These are phyloP conservation scores for Penicillium sp. DNA, from an alignment of 2,329 filamentous ascomycete species.

Conservation along the genomic window DNA sequence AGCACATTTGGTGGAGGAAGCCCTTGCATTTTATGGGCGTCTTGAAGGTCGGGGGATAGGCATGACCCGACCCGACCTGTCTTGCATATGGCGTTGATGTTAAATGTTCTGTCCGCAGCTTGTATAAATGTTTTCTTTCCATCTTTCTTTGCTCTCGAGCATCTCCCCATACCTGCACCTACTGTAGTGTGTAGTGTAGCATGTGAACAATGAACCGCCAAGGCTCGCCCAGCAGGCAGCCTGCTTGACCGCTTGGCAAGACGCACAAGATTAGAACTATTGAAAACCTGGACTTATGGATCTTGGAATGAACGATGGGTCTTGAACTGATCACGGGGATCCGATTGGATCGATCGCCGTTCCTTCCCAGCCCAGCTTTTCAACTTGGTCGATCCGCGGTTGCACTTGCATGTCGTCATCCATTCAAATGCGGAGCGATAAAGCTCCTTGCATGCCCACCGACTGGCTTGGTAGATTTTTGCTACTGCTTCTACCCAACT, in stretches of 20 bases:
- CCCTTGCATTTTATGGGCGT: slow-evolving; percentile 21
- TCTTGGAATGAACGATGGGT: neutral
- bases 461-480: neutral
- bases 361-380: neutral
- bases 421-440: slow-evolving; percentile 16
- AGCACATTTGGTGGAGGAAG: neutral
- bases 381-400: neutral
- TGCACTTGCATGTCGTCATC: slow-evolving; percentile 22
- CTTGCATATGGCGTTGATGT: neutral
- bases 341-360: slow-evolving; percentile 4
- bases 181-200: neutral
- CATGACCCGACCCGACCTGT: neutral
- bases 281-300: slow-evolving; percentile 3
- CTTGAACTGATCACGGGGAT: slow-evolving; percentile 12
- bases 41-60: slow-evolving; percentile 4
- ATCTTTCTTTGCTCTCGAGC: slow-evolving; percentile 1
- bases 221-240: slow-evolving; percentile 4
- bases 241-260: neutral
- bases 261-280: neutral
- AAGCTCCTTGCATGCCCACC: slow-evolving; percentile 17
- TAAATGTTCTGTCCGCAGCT: slow-evolving; percentile 1
- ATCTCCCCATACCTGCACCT: neutral
- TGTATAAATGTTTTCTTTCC: neutral
- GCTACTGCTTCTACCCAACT: neutral
- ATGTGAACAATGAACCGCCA: slow-evolving; percentile 1